Evolutionary conservation across 306 rosid species (phyloP), one percentile per base, ranked within the genome.

Genomic region (Rubus parviflorus): DNA sequence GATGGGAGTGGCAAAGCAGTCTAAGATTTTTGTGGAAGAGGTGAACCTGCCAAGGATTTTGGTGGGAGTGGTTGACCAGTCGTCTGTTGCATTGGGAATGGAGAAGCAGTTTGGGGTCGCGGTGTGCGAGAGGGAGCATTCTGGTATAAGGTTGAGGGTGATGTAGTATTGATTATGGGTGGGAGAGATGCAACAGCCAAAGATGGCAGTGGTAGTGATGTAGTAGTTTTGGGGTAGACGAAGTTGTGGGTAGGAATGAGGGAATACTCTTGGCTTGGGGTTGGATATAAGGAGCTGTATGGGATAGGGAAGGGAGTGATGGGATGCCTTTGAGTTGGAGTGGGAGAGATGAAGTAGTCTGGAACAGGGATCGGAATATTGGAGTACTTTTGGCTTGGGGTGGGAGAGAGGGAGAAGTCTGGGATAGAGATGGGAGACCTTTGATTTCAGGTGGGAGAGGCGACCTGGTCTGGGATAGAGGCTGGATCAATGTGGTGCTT

Each of bases 101-200:
- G 60, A 11, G 76, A 56, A 78, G 64, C 61, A 69, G 10, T 43
- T 62, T 38, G 77, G 14, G 78, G 49, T 2, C 7, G 56, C 0
- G n/a, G 77, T 63, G 38, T 20, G 13, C 0, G 13, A 70, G 65
- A 2, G 9, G 30, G 20, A 49, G 66, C 65, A 71, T 56, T 49
- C 72, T 62, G 54, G 45, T 17, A 12, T 23, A 70, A 16, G 20
- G 64, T 3, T 16, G 66, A 54, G 30, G 43, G 12, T 49, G 22
- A 23, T 40, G 43, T 42, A 41, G n/a, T 12, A 67, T 3, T 68
- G 35, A 8, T 3, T 5, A 4, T 48, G 56, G 68, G 40, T 25
- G 7, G n/a, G 47, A 25, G 20, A 54, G n/a, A 48, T 54, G 72
- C 49, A 43, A 66, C 30, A 0, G 25, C 45, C 52, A 0, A 13